These are phyloP conservation scores for Nakaseomyces kungkrabaensis DNA, from an alignment of 1,139 yeast species.

Conservation along the genomic window DNA sequence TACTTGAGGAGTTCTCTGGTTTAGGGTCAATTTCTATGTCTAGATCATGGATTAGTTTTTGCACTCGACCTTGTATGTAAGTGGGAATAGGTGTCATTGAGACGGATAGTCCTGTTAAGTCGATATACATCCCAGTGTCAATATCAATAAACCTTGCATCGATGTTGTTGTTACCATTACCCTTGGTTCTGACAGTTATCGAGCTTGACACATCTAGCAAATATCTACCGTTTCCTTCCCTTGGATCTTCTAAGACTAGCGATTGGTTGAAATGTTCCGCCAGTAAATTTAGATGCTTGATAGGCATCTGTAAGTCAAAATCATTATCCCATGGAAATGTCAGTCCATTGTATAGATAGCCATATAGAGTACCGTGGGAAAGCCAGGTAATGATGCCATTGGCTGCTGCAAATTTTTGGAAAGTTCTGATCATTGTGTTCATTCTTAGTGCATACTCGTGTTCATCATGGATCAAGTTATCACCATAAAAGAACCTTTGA, in stretches of 20 bases:
- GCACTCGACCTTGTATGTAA: neutral
- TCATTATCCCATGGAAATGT: constrained; percentile 69
- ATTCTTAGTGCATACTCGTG: constrained; percentile 37
- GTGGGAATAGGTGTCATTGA: constrained; percentile 12
- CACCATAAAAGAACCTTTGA: constrained; percentile 49
- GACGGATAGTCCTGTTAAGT: constrained; percentile 47
- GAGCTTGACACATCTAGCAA: constrained; percentile 45
- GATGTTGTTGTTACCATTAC: constrained; percentile 52
- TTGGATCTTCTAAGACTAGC: constrained; percentile 52
- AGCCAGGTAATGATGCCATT: constrained; percentile 50
- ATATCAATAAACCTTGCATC: constrained; percentile 77
- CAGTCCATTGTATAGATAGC: constrained; percentile 61
- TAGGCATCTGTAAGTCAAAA: constrained; percentile 61
- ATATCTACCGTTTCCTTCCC: constrained; percentile 54
- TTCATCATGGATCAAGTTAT: constrained; percentile 18
- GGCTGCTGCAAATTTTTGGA: constrained; percentile 48
- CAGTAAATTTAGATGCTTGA: constrained; percentile 43
- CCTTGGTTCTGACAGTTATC: constrained; percentile 30
- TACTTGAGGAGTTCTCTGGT: neutral
- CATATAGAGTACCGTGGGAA: constrained; percentile 58
- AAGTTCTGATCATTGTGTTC: constrained; percentile 46
- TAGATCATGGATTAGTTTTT: neutral
- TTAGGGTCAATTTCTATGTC: neutral
- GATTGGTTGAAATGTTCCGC: constrained; percentile 45
- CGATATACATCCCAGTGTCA: constrained; percentile 67